Percentiles rank a stretch among this genome's conserved stretches.
Evolutionary conservation across 352 stramenopile species (phyloP).

Genomic region (Stramenopiles sp.): DNA sequence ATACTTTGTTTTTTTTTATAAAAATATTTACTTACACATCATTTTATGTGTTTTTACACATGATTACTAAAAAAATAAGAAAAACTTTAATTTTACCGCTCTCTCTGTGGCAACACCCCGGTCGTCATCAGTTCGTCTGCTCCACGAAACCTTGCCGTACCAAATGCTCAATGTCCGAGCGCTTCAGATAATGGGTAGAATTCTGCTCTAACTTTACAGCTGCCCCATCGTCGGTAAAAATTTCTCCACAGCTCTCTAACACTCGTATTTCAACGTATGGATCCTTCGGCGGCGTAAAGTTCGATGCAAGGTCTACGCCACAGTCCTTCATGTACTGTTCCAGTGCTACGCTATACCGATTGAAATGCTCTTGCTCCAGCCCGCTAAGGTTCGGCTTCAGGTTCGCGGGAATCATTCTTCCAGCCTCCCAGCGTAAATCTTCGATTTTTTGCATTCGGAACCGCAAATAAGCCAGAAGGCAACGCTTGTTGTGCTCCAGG

Average conservation of each 20-base stretch:
- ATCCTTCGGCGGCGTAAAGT: not conserved
- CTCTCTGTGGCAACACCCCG: too few relatives aligned
- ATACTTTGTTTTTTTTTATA: too few relatives aligned
- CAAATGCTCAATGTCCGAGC: not conserved
- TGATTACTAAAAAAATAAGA: too few relatives aligned
- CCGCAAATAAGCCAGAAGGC: not conserved
- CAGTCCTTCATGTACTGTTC: not conserved
- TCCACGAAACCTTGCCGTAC: not conserved
- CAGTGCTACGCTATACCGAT: not conserved
- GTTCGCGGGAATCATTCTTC: not conserved
- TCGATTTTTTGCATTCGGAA: not conserved
- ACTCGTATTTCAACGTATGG: not conserved
- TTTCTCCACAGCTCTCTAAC: not conserved
- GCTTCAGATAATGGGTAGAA: not conserved
- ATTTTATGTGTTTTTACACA: too few relatives aligned
- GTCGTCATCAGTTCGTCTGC: too few relatives aligned
- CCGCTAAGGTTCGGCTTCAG: not conserved
- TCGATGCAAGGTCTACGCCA: not conserved
- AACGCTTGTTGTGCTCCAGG: not conserved
- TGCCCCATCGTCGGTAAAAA: not conserved
- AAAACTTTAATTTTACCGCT: too few relatives aligned
- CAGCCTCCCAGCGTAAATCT: not conserved
- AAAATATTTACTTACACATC: too few relatives aligned
- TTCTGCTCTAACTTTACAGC: not conserved
- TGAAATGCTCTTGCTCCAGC: not conserved